Conservation (phyloP, 257 asterid genomes). For the Solanum raphanifolium region DNA sequence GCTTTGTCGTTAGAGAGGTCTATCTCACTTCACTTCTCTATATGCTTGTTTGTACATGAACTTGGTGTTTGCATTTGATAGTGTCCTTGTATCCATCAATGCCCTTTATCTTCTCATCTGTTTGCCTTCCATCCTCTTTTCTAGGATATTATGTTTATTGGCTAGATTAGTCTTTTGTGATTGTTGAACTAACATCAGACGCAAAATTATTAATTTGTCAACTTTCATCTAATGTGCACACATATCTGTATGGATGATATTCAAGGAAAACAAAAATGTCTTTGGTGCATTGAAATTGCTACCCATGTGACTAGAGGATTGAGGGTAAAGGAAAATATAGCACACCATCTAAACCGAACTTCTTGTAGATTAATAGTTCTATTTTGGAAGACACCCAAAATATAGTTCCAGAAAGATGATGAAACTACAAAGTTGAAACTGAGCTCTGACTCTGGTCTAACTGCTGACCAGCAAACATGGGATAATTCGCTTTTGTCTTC, state of each 20-base stretch:
- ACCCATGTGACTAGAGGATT: background rate
- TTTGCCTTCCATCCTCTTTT: background rate
- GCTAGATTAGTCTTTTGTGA: background rate
- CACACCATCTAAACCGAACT: background rate
- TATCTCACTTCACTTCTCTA: background rate
- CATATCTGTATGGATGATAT: background rate
- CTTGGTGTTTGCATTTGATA: background rate
- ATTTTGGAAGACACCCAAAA: background rate
- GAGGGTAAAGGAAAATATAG: background rate
- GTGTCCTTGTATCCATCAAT: background rate
- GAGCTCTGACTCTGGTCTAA: background rate
- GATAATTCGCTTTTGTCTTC: background rate
- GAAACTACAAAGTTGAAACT: background rate
- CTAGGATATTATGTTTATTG: background rate
- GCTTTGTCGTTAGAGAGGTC: constrained; percentile 65
- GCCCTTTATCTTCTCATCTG: background rate
- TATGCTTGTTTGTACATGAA: background rate
- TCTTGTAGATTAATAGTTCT: background rate
- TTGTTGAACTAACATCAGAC: background rate
- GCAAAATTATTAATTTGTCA: background rate
- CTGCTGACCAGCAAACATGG: background rate
- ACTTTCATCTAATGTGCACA: background rate
- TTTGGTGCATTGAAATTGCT: background rate
- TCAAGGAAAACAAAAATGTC: background rate
- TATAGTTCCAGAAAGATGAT: background rate